phyloP scores from a whole-genome alignment of 129 eudicot genomes.

The Oenanthe sinensis region DNA sequence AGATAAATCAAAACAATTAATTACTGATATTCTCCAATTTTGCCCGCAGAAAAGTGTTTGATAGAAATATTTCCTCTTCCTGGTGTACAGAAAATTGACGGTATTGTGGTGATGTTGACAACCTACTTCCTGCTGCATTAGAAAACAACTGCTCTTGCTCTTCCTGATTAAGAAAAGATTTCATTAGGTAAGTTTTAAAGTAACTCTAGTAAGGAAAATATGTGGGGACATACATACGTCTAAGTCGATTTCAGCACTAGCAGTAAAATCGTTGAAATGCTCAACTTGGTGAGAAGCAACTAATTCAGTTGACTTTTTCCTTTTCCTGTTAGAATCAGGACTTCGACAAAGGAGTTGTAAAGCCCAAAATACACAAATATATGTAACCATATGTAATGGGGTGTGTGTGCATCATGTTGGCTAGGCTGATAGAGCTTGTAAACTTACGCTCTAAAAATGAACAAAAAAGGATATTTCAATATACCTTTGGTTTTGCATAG shows the following conservation, averaged over 20 bases:
- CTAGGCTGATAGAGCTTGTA: background rate
- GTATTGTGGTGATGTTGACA: background rate
- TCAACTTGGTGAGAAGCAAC: background rate
- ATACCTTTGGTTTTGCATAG: constrained; percentile 1
- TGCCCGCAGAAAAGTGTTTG: background rate
- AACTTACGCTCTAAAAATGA: background rate
- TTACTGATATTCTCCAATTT: constrained; percentile 7
- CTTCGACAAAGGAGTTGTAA: background rate
- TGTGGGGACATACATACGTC: background rate
- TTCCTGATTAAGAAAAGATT: background rate
- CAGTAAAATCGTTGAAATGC: background rate
- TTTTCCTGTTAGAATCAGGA: background rate
- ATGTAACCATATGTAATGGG: background rate
- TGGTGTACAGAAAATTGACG: background rate
- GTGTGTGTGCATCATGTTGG: background rate
- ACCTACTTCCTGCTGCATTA: background rate
- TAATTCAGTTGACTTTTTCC: background rate
- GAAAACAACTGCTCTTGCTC: constrained; percentile 3
- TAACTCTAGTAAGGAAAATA: background rate
- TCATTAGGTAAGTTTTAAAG: background rate
- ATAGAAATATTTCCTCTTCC: background rate
- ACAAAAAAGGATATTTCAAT: background rate
- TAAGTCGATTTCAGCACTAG: background rate
- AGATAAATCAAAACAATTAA: background rate
- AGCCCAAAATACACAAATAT: background rate